These are phyloP conservation scores for Rhododendron williamsianum DNA, from an alignment of 148 eudicot genomes.

Conservation along the genomic window DNA sequence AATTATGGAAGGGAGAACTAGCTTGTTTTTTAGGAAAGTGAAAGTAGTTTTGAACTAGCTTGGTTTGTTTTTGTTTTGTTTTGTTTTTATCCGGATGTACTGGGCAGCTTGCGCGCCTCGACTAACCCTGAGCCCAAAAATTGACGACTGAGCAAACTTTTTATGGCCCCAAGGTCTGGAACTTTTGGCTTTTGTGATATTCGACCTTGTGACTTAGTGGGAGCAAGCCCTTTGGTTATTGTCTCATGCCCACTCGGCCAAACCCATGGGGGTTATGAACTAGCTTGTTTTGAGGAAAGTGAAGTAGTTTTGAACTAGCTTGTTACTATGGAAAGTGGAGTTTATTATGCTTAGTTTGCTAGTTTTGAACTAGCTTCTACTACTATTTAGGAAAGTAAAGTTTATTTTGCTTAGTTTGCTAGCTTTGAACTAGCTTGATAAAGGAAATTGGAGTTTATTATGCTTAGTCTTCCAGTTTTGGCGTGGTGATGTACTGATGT, in stretches of 20 bases:
- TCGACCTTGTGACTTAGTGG: not conserved
- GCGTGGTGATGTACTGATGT: not conserved
- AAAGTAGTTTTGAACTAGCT: not conserved
- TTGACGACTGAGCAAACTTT: not conserved
- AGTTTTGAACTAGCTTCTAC: not conserved
- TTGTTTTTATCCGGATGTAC: no score
- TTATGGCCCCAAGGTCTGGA: not conserved
- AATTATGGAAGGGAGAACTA: no score
- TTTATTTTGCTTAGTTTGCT: not conserved
- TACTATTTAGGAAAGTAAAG: not conserved
- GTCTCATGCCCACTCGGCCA: not conserved
- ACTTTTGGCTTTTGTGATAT: no score
- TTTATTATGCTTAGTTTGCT: not conserved
- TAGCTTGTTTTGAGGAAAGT: not conserved
- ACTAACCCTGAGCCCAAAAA: no score
- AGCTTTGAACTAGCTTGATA: not conserved
- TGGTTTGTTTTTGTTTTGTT: not conserved
- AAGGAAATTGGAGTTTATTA: not conserved
- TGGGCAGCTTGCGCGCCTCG: no score
- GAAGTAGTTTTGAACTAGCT: not conserved
- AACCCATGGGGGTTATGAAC: not conserved
- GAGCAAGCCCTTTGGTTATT: not conserved
- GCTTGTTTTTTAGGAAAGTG: not conserved
- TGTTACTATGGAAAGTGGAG: not conserved
- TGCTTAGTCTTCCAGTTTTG: not conserved